Conservation (phyloP, 2,329 filamentous ascomycete genomes). For the Colletotrichum sublineola region DNA sequence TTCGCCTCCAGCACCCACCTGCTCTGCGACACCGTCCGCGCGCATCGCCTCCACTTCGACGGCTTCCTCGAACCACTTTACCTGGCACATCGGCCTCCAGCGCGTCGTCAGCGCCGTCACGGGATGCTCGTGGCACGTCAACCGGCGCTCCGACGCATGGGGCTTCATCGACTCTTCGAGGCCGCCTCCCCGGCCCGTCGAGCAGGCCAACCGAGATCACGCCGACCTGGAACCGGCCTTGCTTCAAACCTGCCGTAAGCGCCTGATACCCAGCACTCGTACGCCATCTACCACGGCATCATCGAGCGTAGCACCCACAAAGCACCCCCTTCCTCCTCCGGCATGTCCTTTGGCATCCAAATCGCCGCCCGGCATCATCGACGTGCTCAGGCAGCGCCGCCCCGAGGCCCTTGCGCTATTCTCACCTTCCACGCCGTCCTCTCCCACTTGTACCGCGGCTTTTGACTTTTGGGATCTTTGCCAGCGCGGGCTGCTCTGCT, state of each 20-base stretch:
- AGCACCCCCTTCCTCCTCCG: slow-evolving; percentile 41
- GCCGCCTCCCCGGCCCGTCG: slow-evolving; percentile 39
- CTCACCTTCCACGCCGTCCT: slow-evolving; percentile 64
- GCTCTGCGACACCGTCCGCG: slow-evolving; percentile 38
- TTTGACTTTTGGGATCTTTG: slow-evolving; percentile 52
- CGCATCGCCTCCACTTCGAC: slow-evolving; percentile 56
- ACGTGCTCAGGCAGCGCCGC: slow-evolving; percentile 51
- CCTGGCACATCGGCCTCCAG: slow-evolving; percentile 58
- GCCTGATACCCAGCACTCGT: too few relatives aligned
- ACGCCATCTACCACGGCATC: too few relatives aligned
- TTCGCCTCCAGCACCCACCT: slow-evolving; percentile 52
- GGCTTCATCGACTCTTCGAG: slow-evolving; percentile 45
- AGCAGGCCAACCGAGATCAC: slow-evolving; percentile 26
- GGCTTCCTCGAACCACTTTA: slow-evolving; percentile 56
- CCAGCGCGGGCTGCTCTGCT: slow-evolving; percentile 48
- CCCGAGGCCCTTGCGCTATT: slow-evolving; percentile 59
- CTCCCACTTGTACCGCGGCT: slow-evolving; percentile 55
- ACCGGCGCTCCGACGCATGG: slow-evolving; percentile 53
- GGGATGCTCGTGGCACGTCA: slow-evolving; percentile 50
- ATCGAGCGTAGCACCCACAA: too few relatives aligned
- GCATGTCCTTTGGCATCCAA: slow-evolving; percentile 49
- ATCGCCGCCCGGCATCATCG: slow-evolving; percentile 51
- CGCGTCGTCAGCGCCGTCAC: slow-evolving; percentile 57
- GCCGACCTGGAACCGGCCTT: too few relatives aligned
- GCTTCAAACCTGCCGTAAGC: too few relatives aligned